Conservation (phyloP, 2,329 filamentous ascomycete species). For the Lojkania enalia region DNA sequence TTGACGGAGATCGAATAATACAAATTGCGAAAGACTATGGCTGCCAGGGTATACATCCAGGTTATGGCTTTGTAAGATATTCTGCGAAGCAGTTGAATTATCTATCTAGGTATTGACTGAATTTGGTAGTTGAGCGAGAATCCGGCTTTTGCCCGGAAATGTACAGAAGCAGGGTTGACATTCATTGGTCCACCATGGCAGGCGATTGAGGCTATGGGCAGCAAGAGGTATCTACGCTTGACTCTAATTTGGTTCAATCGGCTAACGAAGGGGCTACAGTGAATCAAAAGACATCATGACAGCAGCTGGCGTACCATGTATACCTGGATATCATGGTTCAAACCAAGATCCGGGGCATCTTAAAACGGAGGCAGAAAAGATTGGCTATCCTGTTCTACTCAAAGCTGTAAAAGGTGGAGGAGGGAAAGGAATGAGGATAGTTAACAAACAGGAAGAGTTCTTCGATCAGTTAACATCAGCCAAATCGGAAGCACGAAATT, state of each 20-base stretch:
- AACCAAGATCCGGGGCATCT: conserved; percentile 71
- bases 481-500: conserved; percentile 65
- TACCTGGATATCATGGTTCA: conserved; percentile 89
- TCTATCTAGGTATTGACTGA: conserved; percentile 15
- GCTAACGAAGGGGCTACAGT: conserved; percentile 38
- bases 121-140: conserved; percentile 76
- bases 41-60: conserved; percentile 90
- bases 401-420: conserved; percentile 68
- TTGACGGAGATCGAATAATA: conserved; percentile 93
- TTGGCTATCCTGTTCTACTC: conserved; percentile 66
- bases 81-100: not conserved
- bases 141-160: conserved; percentile 83
- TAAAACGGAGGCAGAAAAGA: conserved; percentile 71
- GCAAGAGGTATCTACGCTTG: conserved; percentile 66
- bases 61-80: conserved; percentile 75
- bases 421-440: conserved; percentile 72
- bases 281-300: conserved; percentile 97
- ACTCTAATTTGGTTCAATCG: not conserved
- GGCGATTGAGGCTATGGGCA: conserved; percentile 82
- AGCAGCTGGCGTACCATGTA: conserved; percentile 89
- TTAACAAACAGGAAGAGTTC: conserved; percentile 61
- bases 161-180: conserved; percentile 84
- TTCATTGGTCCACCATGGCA: conserved; percentile 89
- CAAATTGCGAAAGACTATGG: conserved; percentile 80
- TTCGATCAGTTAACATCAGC: conserved; percentile 64